Conservation (phyloP, 768 basidiomycete species). For the Leccinum subgranulosum region DNA sequence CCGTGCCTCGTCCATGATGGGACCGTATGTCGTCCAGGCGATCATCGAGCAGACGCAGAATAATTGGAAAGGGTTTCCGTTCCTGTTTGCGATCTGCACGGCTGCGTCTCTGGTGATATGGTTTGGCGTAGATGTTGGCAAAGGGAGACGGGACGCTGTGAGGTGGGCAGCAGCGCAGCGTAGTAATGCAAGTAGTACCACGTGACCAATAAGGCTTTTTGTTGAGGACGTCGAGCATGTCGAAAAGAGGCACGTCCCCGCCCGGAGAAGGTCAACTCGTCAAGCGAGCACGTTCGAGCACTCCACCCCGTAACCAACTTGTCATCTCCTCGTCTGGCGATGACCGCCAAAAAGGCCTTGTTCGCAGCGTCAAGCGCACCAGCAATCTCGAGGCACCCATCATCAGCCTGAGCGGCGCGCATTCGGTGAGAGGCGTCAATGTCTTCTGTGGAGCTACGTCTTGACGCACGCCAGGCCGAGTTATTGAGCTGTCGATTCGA, state of each 20-base stretch:
- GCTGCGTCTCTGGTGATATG: slow-evolving; percentile 72
- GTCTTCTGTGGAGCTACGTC: not conserved
- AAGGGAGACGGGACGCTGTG: slow-evolving; percentile 60
- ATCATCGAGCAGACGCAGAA: slow-evolving; percentile 70
- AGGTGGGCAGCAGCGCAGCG: slow-evolving; percentile 45
- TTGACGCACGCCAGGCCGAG: slow-evolving; percentile 55
- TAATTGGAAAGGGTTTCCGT: slow-evolving; percentile 85
- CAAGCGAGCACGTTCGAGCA: slow-evolving; percentile 54
- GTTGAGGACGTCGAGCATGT: slow-evolving; percentile 43
- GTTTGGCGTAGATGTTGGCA: slow-evolving; percentile 65
- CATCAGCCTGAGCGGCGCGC: slow-evolving; percentile 83
- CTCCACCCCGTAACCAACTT: slow-evolving; percentile 62
- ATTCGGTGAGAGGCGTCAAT: slow-evolving; percentile 59
- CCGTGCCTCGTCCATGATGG: slow-evolving; percentile 83
- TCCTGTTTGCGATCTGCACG: slow-evolving; percentile 70
- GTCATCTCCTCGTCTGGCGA: slow-evolving; percentile 74
- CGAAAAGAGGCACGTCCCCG: slow-evolving; percentile 66
- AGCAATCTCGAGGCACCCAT: slow-evolving; percentile 93
- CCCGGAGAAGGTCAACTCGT: slow-evolving; percentile 51
- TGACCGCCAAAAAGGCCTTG: slow-evolving; percentile 71
- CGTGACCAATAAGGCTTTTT: not conserved
- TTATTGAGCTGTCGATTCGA: slow-evolving; percentile 92
- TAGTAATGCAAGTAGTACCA: not conserved
- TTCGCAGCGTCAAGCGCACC: slow-evolving; percentile 88
- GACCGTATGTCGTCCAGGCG: slow-evolving; percentile 81